A percentile compares a stretch with the other conserved stretches of the same genome.
Conservation (phyloP, 805 yeast genomes). For the Teunomyces kruisii region DNA sequence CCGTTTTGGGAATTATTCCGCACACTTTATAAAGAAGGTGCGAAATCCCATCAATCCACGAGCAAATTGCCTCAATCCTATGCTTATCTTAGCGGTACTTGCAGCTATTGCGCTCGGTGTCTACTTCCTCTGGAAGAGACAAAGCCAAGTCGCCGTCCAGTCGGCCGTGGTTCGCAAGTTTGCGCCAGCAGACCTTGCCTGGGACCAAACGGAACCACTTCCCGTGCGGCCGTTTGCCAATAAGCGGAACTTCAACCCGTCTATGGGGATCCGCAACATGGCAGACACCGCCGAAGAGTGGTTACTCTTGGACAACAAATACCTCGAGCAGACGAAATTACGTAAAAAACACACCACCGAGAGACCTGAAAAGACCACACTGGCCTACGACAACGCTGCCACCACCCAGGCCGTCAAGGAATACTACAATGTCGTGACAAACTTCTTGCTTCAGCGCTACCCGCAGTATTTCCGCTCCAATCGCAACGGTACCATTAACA, state of each 20-base stretch:
- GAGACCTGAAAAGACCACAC: conserved; percentile 31
- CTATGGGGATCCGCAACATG: conserved; percentile 34
- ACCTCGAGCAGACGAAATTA: conserved; percentile 43
- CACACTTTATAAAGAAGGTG: not conserved
- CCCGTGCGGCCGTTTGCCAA: conserved; percentile 38
- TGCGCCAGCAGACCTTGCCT: conserved; percentile 31
- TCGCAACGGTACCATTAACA: conserved; percentile 23
- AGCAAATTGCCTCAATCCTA: not conserved
- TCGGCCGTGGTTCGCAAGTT: not conserved
- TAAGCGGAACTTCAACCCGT: conserved; percentile 34
- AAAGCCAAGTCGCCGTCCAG: not conserved
- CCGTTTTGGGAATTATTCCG: not conserved
- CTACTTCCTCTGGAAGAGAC: not conserved
- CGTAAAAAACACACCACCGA: conserved; percentile 33
- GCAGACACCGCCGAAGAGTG: conserved; percentile 48
- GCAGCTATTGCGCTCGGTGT: not conserved
- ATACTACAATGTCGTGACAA: conserved; percentile 44
- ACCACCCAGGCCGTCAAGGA: conserved; percentile 44
- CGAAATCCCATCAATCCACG: not conserved
- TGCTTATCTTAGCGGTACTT: not conserved
- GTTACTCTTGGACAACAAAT: conserved; percentile 63
- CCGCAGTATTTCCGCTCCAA: conserved; percentile 50
- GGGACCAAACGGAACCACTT: conserved; percentile 42
- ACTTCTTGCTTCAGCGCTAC: conserved; percentile 46
- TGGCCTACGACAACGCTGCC: conserved; percentile 20